These are phyloP conservation scores for Metarhizium rileyi DNA, from an alignment of 2,329 filamentous ascomycete genomes.

Conservation along the genomic window DNA sequence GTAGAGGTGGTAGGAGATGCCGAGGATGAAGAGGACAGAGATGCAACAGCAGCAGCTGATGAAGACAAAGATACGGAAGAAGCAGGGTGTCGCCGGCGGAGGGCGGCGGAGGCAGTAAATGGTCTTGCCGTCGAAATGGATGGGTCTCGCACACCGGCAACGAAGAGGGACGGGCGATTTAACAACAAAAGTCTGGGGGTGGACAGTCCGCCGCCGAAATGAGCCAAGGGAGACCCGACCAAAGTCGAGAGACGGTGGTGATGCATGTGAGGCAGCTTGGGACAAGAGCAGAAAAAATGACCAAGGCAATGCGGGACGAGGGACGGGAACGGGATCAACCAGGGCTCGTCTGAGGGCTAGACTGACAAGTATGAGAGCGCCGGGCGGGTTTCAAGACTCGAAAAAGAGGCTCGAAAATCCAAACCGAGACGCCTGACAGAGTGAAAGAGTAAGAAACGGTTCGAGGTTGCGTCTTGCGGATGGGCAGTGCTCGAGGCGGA, in stretches of 20 bases:
- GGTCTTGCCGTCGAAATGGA: conserved; percentile 3
- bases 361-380: conserved; percentile 8
- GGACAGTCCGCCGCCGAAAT: conserved; percentile 9
- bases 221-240: conserved; percentile 7
- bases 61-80: conserved; percentile 2
- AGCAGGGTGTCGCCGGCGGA: conserved; percentile 2
- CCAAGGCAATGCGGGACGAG: not conserved
- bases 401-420: conserved; percentile 1
- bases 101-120: conserved; percentile 3
- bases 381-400: conserved; percentile 2
- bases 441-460: not conserved
- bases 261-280: conserved; percentile 12
- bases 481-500: not conserved
- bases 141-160: conserved; percentile 2
- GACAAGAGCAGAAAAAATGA: conserved; percentile 3
- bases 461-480: conserved; percentile 1
- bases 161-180: conserved; percentile 8
- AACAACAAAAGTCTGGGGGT: conserved; percentile 11
- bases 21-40: conserved; percentile 2
- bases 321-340: conserved; percentile 4
- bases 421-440: not conserved
- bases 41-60: not conserved
- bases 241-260: conserved; percentile 10
- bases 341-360: conserved; percentile 7
- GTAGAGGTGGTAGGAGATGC: conserved; percentile 6